Percentiles rank a stretch among this genome's conserved stretches.
phyloP scores from a whole-genome alignment of 106 monocot genomes.

The Allium cepa region DNA sequence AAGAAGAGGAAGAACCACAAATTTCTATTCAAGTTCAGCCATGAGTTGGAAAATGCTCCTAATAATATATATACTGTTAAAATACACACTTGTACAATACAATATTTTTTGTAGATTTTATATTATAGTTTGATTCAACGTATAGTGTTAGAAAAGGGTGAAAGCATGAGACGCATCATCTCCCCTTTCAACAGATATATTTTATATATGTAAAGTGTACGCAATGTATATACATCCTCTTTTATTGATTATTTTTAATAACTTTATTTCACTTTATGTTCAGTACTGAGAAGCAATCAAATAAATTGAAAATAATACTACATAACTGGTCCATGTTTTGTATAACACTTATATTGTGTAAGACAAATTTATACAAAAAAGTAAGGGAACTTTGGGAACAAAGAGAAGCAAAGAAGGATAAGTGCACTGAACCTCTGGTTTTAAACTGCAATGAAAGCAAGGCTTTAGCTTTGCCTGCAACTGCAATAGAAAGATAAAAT shows the following conservation, averaged over 20 bases:
- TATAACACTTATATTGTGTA: no score
- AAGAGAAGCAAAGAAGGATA: background rate
- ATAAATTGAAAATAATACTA: no score
- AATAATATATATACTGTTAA: background rate
- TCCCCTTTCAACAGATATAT: background rate
- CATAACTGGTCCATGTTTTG: no score
- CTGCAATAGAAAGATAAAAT: conserved; percentile 8
- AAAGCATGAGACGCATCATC: background rate
- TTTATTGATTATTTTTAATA: background rate
- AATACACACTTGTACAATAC: background rate
- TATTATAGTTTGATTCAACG: background rate
- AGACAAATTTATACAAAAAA: background rate
- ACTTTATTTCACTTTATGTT: background rate
- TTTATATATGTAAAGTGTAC: background rate
- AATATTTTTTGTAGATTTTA: background rate
- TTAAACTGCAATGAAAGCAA: background rate
- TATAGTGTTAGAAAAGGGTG: background rate
- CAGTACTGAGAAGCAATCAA: background rate
- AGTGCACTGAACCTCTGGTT: background rate
- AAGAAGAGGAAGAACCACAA: background rate
- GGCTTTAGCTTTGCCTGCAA: background rate
- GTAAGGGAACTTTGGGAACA: background rate
- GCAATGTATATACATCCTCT: background rate
- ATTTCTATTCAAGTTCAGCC: background rate
- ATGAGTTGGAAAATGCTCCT: background rate